These are phyloP conservation scores for Mentha longifolia DNA, from an alignment of 257 asterid species.

Conservation along the genomic window DNA sequence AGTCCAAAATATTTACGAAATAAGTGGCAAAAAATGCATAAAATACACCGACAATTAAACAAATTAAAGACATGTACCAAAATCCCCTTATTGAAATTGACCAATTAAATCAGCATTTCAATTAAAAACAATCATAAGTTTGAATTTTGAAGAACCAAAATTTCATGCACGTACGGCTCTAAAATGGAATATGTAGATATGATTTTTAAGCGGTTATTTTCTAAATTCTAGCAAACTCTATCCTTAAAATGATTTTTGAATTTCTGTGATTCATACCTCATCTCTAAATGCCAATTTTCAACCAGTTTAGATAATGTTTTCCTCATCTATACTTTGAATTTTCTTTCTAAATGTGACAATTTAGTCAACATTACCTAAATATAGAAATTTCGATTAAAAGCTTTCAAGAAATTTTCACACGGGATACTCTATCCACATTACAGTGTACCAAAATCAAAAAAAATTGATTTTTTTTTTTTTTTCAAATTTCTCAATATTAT, in stretches of 20 bases:
- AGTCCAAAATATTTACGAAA: too few relatives aligned
- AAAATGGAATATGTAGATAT: background rate
- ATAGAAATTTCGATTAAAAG: background rate
- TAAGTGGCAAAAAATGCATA: too few relatives aligned
- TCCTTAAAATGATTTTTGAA: background rate
- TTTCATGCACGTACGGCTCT: background rate
- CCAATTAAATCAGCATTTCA: background rate
- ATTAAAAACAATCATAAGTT: background rate
- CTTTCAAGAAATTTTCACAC: background rate
- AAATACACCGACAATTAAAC: too few relatives aligned
- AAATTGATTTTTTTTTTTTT: too few relatives aligned
- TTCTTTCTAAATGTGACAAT: background rate
- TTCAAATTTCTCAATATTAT: too few relatives aligned
- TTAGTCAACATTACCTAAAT: background rate
- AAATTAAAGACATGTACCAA: too few relatives aligned
- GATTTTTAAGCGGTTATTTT: background rate
- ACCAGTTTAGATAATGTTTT: background rate
- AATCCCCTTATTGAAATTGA: background rate
- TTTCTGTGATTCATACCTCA: background rate
- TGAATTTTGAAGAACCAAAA: background rate
- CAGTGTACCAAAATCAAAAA: too few relatives aligned
- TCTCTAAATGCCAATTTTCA: conserved; percentile 19
- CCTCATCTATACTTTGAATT: background rate
- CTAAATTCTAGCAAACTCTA: background rate
- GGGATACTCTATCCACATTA: too few relatives aligned